Evolutionary conservation across 1,284 basidiomycete genomes (phyloP), one percentile per base, ranked within the genome.

Genomic region (Papiliotrema terrestris): DNA sequence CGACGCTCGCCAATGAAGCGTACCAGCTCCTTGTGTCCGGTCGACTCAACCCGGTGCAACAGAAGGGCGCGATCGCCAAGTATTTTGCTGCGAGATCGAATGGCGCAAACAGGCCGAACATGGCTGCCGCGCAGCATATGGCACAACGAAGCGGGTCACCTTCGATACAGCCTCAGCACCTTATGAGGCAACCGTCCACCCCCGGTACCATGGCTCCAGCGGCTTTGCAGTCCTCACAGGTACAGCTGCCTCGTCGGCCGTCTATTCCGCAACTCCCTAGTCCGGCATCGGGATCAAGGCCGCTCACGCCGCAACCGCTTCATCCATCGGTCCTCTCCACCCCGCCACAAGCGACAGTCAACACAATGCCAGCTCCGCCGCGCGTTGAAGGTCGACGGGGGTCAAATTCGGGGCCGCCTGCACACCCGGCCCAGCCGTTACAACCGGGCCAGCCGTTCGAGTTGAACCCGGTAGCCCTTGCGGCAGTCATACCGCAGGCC

Each of bases 341-440:
- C 8, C 54, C 49, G 8, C 32, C 48, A 5, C 38, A 44, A 22
- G 36, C 25, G 22, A 19, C 39, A 32, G 13, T 22, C 45, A 23
- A 14, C 39, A 45, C 51, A 5, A 49, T 52, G 32, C 49, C 54
- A 19, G 49, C 54, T 45, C 57, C 55, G 26, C 35, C 50, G 41
- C 48, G 54, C 17, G 56, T 57, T 6, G 53, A 29, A 37, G 43
- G 43, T 45, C 55, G 53, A 17, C 49, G 32, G 36, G 54, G 3
- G 32, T 60, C 45, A 45, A 52, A 46, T 45, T 44, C 55, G 15
- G 23, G 20, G 8, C 20, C 5, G 50, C 15, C 19, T 45, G 5
- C 42, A 36, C 17, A 22, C 13, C 25, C 19, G 42, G 26, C 35
- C 26, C 23, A 48, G 46, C 25, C 15, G 5, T 5, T 17, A 17